Evolutionary conservation across 2,329 filamentous ascomycete genomes (phyloP), one percentile per base, ranked within the genome.

Genomic region (Cadophora sp.): DNA sequence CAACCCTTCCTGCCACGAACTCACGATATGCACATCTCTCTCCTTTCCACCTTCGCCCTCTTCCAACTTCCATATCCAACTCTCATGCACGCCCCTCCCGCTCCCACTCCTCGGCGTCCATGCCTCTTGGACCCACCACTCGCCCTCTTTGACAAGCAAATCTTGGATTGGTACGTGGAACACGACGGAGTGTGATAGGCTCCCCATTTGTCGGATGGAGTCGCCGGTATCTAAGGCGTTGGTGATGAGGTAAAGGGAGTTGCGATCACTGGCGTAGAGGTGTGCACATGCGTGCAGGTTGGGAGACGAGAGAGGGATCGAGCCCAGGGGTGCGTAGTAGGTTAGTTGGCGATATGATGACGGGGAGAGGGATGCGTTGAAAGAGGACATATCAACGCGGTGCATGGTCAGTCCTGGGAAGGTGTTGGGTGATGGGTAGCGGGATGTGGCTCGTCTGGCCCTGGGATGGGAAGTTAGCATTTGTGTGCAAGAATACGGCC

Each of bases 241-340:
- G 2, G 83, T 79, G 1, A 87, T 81, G 55, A 86, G 76, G 75
- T 84, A 83, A 14, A 87, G 76, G 22, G 83, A 84, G 66, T 88
- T 88, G 27, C 83, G 81, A 71, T 88, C 86, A 40, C 83, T 85
- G 0, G 85, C 83, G 72, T 87, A 88, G 53, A 87, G 78, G 75
- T 89, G 86, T 3, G 85, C 85, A 71, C 84, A 86, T 0, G 85
- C 83, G 70, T 88, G 86, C 22, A 88, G 75, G 70, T 88, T 88
- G 37, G 84, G 81, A 61, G 75, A 79, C 69, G 75, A 79, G 70
- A 77, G 68, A 71, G 80, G 66, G 12, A 80, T 77, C 68, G 81
- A 75, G 68, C 82, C 83, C 27, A 82, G 79, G 0, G 83, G 74
- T 3, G 79, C 77, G 71, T 86, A 86, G 65, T 82, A 80, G 34